These are phyloP conservation scores for Dispira parvispora DNA, from an alignment of 192 early-diverging fungal species.

Conservation along the genomic window DNA sequence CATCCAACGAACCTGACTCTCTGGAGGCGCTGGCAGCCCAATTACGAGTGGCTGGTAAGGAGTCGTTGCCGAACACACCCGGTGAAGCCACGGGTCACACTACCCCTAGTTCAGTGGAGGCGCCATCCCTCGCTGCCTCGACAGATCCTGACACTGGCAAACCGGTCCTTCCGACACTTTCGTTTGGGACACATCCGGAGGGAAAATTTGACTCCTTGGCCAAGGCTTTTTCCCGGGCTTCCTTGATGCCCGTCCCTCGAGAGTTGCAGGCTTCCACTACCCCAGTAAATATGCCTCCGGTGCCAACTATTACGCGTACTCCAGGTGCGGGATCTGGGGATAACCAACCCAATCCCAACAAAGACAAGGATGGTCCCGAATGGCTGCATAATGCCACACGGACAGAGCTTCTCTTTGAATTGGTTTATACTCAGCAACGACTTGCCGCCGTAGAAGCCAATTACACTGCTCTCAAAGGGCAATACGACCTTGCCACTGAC, in stretches of 20 bases:
- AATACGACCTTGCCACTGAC: not conserved
- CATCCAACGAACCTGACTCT: not conserved
- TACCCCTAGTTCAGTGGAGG: not conserved
- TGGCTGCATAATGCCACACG: conserved; percentile 4
- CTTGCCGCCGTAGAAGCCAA: conserved; percentile 7
- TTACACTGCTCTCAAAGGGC: not conserved
- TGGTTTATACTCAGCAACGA: conserved; percentile 11
- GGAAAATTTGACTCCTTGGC: not conserved
- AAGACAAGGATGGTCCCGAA: conserved; percentile 4
- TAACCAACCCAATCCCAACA: not conserved
- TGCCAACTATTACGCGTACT: not conserved
- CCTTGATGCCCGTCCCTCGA: conserved; percentile 5
- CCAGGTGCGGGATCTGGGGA: not conserved
- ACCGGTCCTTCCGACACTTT: not conserved
- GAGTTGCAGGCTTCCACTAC: not conserved
- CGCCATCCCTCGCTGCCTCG: not conserved
- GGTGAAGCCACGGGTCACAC: not conserved
- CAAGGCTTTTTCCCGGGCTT: conserved; percentile 6
- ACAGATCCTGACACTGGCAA: not conserved
- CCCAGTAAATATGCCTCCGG: not conserved
- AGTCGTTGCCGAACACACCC: not conserved
- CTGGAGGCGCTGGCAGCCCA: not conserved
- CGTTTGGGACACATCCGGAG: not conserved
- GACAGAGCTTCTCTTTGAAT: conserved; percentile 1
- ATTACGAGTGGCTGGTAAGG: too few relatives aligned